These are phyloP conservation scores for Mortierella sp. DNA, from an alignment of 371 early-diverging fungal genomes.

Conservation along the genomic window DNA sequence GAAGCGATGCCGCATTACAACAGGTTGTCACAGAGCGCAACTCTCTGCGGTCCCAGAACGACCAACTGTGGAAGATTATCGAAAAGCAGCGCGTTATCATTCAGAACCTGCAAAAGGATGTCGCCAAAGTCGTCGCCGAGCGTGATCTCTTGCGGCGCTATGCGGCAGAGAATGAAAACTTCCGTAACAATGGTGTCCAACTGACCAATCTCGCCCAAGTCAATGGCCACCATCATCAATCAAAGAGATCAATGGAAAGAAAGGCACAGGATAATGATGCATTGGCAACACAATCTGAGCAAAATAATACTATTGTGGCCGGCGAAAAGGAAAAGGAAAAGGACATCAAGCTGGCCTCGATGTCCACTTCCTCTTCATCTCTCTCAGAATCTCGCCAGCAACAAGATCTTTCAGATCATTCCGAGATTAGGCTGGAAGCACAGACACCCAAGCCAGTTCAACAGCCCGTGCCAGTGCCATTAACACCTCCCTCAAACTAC, in stretches of 20 bases:
- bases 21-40: conserved; percentile 69
- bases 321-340: conserved; percentile 26
- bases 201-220: conserved; percentile 7
- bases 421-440: neutral
- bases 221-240: conserved; percentile 31
- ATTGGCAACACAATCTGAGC: neutral
- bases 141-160: conserved; percentile 63
- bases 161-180: conserved; percentile 26
- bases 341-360: conserved; percentile 34
- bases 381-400: conserved; percentile 1
- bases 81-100: conserved; percentile 90
- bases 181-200: conserved; percentile 1
- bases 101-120: conserved; percentile 74
- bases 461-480: neutral
- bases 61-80: conserved; percentile 91
- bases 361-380: conserved; percentile 7
- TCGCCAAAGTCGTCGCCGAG: conserved; percentile 65
- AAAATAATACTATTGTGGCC: neutral
- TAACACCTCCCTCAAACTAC: conserved; percentile 11
- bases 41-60: conserved; percentile 80
- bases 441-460: conserved; percentile 3
- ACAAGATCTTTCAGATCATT: neutral
- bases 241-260: conserved; percentile 23
- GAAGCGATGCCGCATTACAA: conserved; percentile 45
- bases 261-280: conserved; percentile 19